These are phyloP conservation scores for Colletotrichum zoysiae DNA, from an alignment of 2,329 filamentous ascomycete genomes.

Conservation along the genomic window DNA sequence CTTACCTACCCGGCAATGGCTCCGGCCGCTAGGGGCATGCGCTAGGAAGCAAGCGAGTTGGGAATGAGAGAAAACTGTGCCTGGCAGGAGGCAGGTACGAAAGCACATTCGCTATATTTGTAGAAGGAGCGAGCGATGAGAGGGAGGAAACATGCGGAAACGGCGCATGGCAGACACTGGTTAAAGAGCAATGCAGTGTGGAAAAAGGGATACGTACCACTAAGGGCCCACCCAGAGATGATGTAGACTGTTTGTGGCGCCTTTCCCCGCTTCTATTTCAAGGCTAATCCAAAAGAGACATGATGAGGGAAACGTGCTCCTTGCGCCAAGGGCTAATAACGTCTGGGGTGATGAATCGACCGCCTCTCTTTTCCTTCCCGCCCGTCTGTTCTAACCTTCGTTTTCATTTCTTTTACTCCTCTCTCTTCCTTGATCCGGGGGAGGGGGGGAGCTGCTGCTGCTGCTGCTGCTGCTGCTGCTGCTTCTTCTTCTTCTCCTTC, in stretches of 20 bases:
- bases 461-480: not conserved
- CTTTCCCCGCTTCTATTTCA: not conserved
- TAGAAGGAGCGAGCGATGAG: not conserved
- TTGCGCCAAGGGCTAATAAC: constrained; percentile 2
- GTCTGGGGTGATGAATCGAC: constrained; percentile 13
- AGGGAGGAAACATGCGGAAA: constrained; percentile 17
- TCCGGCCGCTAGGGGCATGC: constrained; percentile 19
- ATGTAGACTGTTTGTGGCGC: not conserved
- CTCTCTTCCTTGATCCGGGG: not conserved
- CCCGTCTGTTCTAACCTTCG: not conserved
- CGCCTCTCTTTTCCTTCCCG: not conserved
- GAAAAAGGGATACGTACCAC: not conserved
- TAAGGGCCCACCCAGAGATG: not conserved
- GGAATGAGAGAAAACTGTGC: not conserved
- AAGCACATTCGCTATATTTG: too few relatives aligned
- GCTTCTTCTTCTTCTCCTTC: not conserved
- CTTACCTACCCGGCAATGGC: not conserved
- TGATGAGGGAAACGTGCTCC: not conserved
- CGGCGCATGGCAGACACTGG: constrained; percentile 21
- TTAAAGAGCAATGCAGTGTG: too few relatives aligned
- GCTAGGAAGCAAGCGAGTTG: constrained; percentile 30
- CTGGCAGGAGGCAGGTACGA: not conserved
- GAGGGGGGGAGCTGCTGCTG: not conserved
- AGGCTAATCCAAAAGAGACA: not conserved
- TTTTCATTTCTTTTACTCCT: not conserved